phyloP scores from a whole-genome alignment of 768 basidiomycete genomes.

The Cubamyces lactineus region DNA sequence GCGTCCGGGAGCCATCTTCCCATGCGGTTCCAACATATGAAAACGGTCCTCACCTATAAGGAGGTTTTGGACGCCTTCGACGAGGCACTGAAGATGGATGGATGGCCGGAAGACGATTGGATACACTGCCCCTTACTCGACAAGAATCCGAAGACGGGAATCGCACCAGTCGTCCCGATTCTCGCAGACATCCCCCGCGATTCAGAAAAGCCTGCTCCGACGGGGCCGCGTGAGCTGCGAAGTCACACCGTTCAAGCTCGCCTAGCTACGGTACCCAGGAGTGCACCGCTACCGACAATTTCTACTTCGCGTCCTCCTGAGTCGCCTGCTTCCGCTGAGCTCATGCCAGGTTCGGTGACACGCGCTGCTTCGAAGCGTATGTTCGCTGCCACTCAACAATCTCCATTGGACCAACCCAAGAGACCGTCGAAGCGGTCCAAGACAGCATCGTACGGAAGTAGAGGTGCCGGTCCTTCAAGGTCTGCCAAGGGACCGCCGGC shows the following conservation, averaged over 20 bases:
- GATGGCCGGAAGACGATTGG: neutral
- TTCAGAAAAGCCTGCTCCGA: neutral
- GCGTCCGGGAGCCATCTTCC: neutral
- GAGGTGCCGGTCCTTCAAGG: too few species aligned
- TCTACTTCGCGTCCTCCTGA: neutral
- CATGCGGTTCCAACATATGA: neutral
- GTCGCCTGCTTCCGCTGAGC: neutral
- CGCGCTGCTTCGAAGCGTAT: neutral
- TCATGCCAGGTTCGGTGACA: neutral
- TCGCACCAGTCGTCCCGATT: neutral
- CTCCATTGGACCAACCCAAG: neutral
- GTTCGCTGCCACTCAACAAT: neutral
- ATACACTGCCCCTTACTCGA: neutral
- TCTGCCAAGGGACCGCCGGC: too few species aligned
- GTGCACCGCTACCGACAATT: too few species aligned
- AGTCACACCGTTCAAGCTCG: neutral
- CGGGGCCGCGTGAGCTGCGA: neutral
- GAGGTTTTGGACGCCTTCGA: slow-evolving; percentile 1
- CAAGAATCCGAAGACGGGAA: neutral
- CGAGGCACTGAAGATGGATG: neutral
- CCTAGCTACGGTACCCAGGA: too few species aligned
- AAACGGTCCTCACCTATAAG: neutral
- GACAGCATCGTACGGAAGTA: neutral
- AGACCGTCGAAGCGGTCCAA: neutral
- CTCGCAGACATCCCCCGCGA: neutral